A percentile compares a stretch with the other conserved stretches of the same genome.
These are phyloP conservation scores for Raffaelea ambrosiae DNA, from an alignment of 2,329 filamentous ascomycete genomes.

Conservation along the genomic window DNA sequence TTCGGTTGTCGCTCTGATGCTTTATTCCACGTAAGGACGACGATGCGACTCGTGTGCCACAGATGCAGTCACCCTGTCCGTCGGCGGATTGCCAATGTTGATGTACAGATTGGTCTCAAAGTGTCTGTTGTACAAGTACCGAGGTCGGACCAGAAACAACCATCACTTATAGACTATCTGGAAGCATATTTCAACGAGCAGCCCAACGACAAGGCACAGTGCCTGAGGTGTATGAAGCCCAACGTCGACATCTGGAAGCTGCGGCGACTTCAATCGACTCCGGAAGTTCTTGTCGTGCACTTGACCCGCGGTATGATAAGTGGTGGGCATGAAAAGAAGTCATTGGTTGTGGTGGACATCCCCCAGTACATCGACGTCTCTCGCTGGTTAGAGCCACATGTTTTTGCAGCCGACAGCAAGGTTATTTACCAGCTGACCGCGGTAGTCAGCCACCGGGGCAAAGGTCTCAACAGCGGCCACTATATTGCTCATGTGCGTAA, in stretches of 20 bases:
- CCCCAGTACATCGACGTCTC: constrained; percentile 11
- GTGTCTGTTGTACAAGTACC: not conserved
- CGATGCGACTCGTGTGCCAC: constrained; percentile 3
- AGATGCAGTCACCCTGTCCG: constrained; percentile 5
- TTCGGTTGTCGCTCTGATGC: no score
- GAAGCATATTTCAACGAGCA: not conserved
- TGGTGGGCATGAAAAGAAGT: accelerated
- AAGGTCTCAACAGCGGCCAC: constrained; percentile 2
- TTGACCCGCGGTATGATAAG: not conserved
- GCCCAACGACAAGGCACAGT: not conserved
- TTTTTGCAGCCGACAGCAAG: constrained; percentile 3
- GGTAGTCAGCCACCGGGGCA: constrained; percentile 9
- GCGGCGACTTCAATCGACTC: constrained; percentile 8
- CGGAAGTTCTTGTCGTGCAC: constrained; percentile 10
- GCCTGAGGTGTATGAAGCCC: constrained; percentile 4
- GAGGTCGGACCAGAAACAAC: not conserved
- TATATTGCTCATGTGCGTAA: constrained; percentile 9
- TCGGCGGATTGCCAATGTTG: not conserved
- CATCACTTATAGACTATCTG: not conserved
- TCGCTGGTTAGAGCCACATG: constrained; percentile 10
- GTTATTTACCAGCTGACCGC: constrained; percentile 11
- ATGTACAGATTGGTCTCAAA: not conserved
- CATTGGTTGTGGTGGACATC: constrained; percentile 6
- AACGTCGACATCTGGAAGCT: not conserved
- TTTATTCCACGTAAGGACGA: constrained; percentile 1